A percentile compares a stretch with the other conserved stretches of the same genome.
Evolutionary conservation across 192 early-diverging fungal species (phyloP).

Genomic region (Geranomyces variabilis): DNA sequence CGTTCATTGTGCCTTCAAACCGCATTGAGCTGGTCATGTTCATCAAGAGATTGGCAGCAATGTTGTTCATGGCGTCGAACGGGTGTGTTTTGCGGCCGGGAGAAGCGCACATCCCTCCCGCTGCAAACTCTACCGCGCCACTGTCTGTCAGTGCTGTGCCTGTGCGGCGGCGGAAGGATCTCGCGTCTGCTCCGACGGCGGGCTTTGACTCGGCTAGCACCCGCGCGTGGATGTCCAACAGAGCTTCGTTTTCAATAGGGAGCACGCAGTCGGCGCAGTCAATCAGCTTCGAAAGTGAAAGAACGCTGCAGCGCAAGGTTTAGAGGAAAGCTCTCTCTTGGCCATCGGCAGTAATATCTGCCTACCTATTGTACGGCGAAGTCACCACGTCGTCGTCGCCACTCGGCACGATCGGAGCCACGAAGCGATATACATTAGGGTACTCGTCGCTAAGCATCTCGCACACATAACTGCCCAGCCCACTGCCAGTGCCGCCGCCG

Average conservation of each 20-base stretch:
- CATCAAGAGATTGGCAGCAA: slow-evolving; percentile 60
- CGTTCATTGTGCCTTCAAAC: slow-evolving; percentile 63
- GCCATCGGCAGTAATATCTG: neutral
- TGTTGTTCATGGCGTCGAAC: slow-evolving; percentile 65
- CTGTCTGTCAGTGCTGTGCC: slow-evolving; percentile 37
- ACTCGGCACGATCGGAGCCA: slow-evolving; percentile 46
- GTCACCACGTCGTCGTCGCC: slow-evolving; percentile 61
- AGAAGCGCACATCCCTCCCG: slow-evolving; percentile 35
- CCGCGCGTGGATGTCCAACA: slow-evolving; percentile 51
- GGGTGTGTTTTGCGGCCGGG: slow-evolving; percentile 31
- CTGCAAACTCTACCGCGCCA: slow-evolving; percentile 9
- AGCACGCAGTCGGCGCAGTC: slow-evolving; percentile 54
- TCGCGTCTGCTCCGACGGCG: slow-evolving; percentile 12
- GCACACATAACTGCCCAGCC: slow-evolving; percentile 55
- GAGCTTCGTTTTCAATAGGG: slow-evolving; percentile 60
- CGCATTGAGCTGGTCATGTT: slow-evolving; percentile 66
- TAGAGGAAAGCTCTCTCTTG: neutral
- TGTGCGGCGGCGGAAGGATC: neutral
- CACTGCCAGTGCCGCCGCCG: slow-evolving; percentile 65
- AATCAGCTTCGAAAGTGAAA: slow-evolving; percentile 50
- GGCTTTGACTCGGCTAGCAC: slow-evolving; percentile 27
- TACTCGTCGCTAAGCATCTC: slow-evolving; percentile 48
- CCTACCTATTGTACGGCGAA: slow-evolving; percentile 59
- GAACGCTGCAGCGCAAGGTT: too few species aligned
- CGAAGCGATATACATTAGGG: slow-evolving; percentile 47